These are phyloP conservation scores for Coemansia sp. DNA, from an alignment of 192 early-diverging fungal genomes.

Conservation along the genomic window DNA sequence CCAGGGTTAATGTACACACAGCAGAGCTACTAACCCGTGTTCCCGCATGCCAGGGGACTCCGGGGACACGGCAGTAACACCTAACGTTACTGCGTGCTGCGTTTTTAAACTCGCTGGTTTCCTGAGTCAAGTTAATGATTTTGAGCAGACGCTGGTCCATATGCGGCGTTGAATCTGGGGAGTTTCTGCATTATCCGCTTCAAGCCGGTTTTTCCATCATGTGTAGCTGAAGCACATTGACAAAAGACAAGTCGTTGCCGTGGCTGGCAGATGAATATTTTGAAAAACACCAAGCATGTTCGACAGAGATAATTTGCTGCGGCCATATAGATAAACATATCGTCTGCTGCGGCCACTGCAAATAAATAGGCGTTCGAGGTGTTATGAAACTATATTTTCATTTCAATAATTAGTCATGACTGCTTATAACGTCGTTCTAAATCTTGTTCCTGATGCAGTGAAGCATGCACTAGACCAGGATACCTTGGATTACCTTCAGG, in stretches of 20 bases:
- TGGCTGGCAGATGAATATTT: background rate
- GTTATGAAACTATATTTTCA: background rate
- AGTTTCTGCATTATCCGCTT: too few relatives aligned
- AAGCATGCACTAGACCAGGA: slow-evolving; percentile 52
- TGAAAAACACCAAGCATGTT: background rate
- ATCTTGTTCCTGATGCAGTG: slow-evolving; percentile 24
- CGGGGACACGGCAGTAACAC: background rate
- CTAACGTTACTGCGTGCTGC: too few relatives aligned
- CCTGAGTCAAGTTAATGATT: too few relatives aligned
- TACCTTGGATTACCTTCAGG: slow-evolving; percentile 49
- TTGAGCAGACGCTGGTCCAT: too few relatives aligned
- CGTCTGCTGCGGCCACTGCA: slow-evolving; percentile 7
- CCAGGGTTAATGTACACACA: background rate
- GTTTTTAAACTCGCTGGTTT: too few relatives aligned
- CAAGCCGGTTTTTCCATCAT: too few relatives aligned
- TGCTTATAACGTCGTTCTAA: slow-evolving; percentile 24
- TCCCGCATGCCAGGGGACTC: background rate
- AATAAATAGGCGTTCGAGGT: too few relatives aligned
- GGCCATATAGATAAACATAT: slow-evolving; percentile 6
- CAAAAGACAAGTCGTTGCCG: too few relatives aligned
- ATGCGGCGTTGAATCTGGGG: too few relatives aligned
- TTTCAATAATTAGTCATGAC: slow-evolving; percentile 17
- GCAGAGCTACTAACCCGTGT: background rate
- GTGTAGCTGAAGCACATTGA: too few relatives aligned
- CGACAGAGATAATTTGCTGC: slow-evolving; percentile 1